These are phyloP conservation scores for Pseudocercospora ulei DNA, from an alignment of 2,329 filamentous ascomycete species.

Conservation along the genomic window DNA sequence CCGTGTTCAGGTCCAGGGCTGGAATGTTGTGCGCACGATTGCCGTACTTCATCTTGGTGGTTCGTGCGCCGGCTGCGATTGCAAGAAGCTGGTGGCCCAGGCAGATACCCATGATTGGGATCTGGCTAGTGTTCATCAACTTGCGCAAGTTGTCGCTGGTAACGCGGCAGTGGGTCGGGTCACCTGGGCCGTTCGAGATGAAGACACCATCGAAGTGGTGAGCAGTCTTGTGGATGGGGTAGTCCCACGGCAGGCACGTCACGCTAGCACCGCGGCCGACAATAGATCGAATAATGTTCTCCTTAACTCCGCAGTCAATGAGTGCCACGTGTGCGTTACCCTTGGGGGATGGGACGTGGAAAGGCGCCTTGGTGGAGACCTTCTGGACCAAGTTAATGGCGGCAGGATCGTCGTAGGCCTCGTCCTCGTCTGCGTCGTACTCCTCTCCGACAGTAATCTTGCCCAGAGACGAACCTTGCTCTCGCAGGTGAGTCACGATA, in stretches of 20 bases:
- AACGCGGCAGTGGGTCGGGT: conserved; percentile 91
- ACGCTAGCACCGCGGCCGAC: conserved; percentile 85
- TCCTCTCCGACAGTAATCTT: conserved; percentile 92
- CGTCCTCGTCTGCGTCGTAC: conserved; percentile 96
- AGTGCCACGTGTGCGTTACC: conserved; percentile 85
- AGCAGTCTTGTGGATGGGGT: conserved; percentile 94
- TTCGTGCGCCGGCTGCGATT: conserved; percentile 75
- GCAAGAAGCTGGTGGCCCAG: conserved; percentile 93
- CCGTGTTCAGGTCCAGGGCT: conserved; percentile 83
- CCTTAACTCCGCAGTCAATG: conserved; percentile 97
- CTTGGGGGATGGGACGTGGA: conserved; percentile 77
- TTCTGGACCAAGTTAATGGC: conserved; percentile 94
- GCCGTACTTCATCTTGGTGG: conserved; percentile 97
- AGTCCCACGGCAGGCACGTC: conserved; percentile 92
- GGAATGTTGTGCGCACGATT: conserved; percentile 99
- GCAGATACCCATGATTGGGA: conserved; percentile 96
- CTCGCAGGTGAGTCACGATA: conserved; percentile 89
- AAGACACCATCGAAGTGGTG: conserved; percentile 98
- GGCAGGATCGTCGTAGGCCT: conserved; percentile 87
- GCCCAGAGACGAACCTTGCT: conserved; percentile 91
- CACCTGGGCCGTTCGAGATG: conserved; percentile 96
- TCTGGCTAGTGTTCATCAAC: conserved; percentile 80
- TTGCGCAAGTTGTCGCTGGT: conserved; percentile 87
- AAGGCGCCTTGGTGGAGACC: conserved; percentile 96
- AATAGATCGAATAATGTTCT: conserved; percentile 95